phyloP scores from a whole-genome alignment of 2,329 filamentous ascomycete genomes.

The Atkinsonella texensis region DNA sequence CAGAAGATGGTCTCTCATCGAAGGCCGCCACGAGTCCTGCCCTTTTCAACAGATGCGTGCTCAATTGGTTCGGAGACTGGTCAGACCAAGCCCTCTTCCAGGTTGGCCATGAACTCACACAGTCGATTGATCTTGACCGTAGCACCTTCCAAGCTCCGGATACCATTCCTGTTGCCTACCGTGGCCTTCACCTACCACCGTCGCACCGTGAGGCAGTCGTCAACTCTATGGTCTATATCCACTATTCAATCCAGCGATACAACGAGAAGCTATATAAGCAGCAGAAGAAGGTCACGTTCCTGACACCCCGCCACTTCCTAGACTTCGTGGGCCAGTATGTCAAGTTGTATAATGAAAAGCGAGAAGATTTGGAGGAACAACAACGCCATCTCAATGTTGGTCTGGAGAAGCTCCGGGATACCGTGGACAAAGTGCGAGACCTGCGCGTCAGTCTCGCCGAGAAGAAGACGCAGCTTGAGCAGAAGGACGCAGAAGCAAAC shows the following conservation, averaged over 20 bases:
- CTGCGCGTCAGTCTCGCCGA: constrained; percentile 80
- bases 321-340: constrained; percentile 98
- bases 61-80: constrained; percentile 99
- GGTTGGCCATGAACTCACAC: constrained; percentile 87
- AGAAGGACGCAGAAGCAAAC: constrained; percentile 89
- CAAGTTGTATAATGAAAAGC: constrained; percentile 94
- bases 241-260: constrained; percentile 86
- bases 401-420: constrained; percentile 92
- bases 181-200: constrained; percentile 70
- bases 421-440: constrained; percentile 92
- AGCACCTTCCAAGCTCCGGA: constrained; percentile 77
- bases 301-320: constrained; percentile 92
- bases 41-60: constrained; percentile 96
- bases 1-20: constrained; percentile 84
- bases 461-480: constrained; percentile 87
- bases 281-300: constrained; percentile 82
- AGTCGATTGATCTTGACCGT: constrained; percentile 90
- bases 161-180: constrained; percentile 85
- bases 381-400: constrained; percentile 97
- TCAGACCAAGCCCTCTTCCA: constrained; percentile 98
- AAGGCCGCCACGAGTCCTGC: constrained; percentile 97
- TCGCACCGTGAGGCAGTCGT: constrained; percentile 85
- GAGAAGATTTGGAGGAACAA: constrained; percentile 95
- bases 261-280: constrained; percentile 82
- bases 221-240: constrained; percentile 98